phyloP scores from a whole-genome alignment of 305 asterid genomes.

The Rubia peregrina region DNA sequence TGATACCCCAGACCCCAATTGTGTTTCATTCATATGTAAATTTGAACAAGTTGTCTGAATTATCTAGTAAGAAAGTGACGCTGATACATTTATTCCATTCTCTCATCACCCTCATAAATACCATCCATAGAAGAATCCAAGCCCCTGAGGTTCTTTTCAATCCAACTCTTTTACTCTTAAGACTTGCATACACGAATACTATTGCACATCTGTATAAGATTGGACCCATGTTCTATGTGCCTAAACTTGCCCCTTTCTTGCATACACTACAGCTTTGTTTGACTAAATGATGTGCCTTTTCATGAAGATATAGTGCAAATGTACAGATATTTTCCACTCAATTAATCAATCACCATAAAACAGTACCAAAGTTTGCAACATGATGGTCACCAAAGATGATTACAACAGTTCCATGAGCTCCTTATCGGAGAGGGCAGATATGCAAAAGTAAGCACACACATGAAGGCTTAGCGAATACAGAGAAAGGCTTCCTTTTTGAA shows the following conservation, averaged over 20 bases:
- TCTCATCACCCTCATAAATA: not conserved
- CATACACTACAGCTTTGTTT: not conserved
- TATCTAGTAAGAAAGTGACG: not conserved
- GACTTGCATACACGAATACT: not conserved
- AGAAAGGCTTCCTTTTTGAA: not conserved
- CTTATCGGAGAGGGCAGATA: not conserved
- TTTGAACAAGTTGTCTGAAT: not conserved
- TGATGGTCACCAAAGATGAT: not conserved
- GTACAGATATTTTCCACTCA: not conserved
- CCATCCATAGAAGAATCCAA: not conserved
- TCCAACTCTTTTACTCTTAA: not conserved
- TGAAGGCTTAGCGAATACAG: not conserved
- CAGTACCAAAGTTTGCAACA: not conserved
- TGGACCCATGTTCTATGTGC: not conserved
- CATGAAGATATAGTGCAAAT: not conserved
- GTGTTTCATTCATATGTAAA: not conserved
- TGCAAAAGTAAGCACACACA: not conserved
- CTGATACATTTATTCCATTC: not conserved
- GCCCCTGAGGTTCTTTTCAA: not conserved
- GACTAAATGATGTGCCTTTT: not conserved
- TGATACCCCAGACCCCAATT: not conserved
- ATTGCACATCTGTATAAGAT: conserved; percentile 1
- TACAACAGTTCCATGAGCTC: not conserved
- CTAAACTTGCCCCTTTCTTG: not conserved
- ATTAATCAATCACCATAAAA: not conserved